Conservation (phyloP, 768 basidiomycete genomes). For the Psilocybe sp. region DNA sequence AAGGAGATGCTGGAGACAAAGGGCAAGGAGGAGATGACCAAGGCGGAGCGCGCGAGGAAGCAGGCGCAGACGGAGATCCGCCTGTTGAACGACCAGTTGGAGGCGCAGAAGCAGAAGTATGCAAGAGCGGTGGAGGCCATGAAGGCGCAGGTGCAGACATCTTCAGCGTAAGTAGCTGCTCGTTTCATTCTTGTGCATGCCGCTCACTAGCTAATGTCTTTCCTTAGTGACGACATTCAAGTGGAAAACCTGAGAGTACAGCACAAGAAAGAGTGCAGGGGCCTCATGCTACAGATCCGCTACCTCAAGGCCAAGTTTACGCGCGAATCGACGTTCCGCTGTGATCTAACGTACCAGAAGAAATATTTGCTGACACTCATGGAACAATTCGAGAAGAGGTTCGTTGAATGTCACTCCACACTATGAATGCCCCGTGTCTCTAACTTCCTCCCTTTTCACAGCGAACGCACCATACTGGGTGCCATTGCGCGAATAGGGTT, state of each 20-base stretch:
- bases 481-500: constrained; percentile 78
- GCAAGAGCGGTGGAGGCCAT: constrained; percentile 43
- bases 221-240: constrained; percentile 48
- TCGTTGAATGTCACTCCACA: constrained; percentile 12
- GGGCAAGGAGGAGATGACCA: constrained; percentile 53
- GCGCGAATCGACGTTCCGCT: constrained; percentile 78
- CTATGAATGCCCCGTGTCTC: not conserved
- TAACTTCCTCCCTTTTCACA: not conserved
- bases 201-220: not conserved
- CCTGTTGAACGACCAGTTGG: constrained; percentile 64
- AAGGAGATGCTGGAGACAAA: constrained; percentile 60
- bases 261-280: constrained; percentile 88
- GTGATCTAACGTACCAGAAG: constrained; percentile 83
- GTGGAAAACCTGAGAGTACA: constrained; percentile 54
- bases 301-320: constrained; percentile 92
- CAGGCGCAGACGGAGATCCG: constrained; percentile 66
- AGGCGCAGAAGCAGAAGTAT: constrained; percentile 47
- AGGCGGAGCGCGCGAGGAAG: constrained; percentile 62
- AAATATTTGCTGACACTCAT: constrained; percentile 79
- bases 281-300: constrained; percentile 83
- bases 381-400: constrained; percentile 70
- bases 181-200: not conserved
- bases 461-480: constrained; percentile 56
- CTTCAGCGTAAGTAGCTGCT: constrained; percentile 42
- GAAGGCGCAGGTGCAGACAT: constrained; percentile 51